These are phyloP conservation scores for Cercophora newfieldiana DNA, from an alignment of 495 filamentous ascomycete species.

Conservation along the genomic window DNA sequence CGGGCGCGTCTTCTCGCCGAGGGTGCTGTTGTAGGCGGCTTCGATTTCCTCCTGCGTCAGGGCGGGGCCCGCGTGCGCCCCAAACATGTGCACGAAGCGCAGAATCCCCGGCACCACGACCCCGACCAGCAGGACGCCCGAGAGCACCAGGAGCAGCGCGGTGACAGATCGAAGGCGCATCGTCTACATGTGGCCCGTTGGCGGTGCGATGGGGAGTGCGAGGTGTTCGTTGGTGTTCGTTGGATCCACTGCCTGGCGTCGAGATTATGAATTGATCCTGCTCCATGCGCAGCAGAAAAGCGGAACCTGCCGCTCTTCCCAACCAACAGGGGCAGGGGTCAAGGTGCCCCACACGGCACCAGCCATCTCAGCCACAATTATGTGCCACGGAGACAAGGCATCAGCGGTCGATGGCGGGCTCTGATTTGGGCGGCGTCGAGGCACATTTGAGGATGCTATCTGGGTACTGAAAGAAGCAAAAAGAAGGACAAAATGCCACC, in stretches of 20 bases:
- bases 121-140: not conserved
- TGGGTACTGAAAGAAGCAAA: too few species aligned
- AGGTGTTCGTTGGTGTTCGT: not conserved
- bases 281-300: too few species aligned
- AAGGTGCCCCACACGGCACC: too few species aligned
- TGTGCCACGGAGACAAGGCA: too few species aligned
- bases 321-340: too few species aligned
- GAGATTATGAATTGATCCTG: not conserved
- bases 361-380: too few species aligned
- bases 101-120: slow-evolving; percentile 11
- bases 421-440: too few species aligned
- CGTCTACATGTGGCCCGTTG: not conserved
- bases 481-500: too few species aligned
- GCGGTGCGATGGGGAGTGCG: not conserved
- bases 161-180: slow-evolving; percentile 12
- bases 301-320: too few species aligned
- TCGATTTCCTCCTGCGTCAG: slow-evolving; percentile 11
- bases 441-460: too few species aligned
- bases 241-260: not conserved
- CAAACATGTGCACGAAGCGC: slow-evolving; percentile 13
- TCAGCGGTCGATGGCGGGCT: too few species aligned
- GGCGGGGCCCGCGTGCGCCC: slow-evolving; percentile 1
- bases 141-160: not conserved
- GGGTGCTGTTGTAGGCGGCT: slow-evolving; percentile 4
- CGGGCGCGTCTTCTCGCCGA: not conserved